Percentiles rank a stretch among this genome's conserved stretches.
These are phyloP conservation scores for Backusella tarrabulga DNA, from an alignment of 192 early-diverging fungal genomes.

Conservation along the genomic window DNA sequence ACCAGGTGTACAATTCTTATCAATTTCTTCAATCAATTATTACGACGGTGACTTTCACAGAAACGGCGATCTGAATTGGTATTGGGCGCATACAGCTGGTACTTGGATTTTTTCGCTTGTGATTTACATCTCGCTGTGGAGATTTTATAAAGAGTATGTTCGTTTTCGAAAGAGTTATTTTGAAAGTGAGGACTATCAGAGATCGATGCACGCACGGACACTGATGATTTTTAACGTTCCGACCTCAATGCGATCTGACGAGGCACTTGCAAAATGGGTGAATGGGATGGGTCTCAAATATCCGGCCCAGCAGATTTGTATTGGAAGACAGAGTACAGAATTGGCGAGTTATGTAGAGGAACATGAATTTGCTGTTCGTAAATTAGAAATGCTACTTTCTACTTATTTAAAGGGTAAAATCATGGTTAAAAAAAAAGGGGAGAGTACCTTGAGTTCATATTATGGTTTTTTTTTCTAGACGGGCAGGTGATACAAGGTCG, in stretches of 20 bases:
- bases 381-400: slow-evolving; percentile 63
- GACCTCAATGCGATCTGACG: slow-evolving; percentile 52
- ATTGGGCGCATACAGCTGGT: slow-evolving; percentile 60
- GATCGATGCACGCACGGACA: slow-evolving; percentile 65
- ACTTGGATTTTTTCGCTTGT: slow-evolving; percentile 59
- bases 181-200: slow-evolving; percentile 57
- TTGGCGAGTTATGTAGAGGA: slow-evolving; percentile 64
- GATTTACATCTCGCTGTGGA: slow-evolving; percentile 51
- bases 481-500: slow-evolving; percentile 30
- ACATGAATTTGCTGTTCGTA: slow-evolving; percentile 61
- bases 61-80: slow-evolving; percentile 43
- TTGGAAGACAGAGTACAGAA: slow-evolving; percentile 64
- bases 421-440: background rate
- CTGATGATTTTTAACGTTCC: slow-evolving; percentile 67
- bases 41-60: slow-evolving; percentile 8
- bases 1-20: slow-evolving; percentile 25
- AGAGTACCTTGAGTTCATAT: background rate
- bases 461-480: background rate
- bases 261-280: slow-evolving; percentile 50
- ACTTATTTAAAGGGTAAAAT: slow-evolving; percentile 49
- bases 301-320: slow-evolving; percentile 53
- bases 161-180: slow-evolving; percentile 54
- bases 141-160: slow-evolving; percentile 53
- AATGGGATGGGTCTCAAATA: slow-evolving; percentile 39
- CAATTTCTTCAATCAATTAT: slow-evolving; percentile 29